A percentile compares a stretch with the other conserved stretches of the same genome.
Evolutionary conservation across 192 early-diverging fungal species (phyloP).

Genomic region (Entomortierella beljakovae): DNA sequence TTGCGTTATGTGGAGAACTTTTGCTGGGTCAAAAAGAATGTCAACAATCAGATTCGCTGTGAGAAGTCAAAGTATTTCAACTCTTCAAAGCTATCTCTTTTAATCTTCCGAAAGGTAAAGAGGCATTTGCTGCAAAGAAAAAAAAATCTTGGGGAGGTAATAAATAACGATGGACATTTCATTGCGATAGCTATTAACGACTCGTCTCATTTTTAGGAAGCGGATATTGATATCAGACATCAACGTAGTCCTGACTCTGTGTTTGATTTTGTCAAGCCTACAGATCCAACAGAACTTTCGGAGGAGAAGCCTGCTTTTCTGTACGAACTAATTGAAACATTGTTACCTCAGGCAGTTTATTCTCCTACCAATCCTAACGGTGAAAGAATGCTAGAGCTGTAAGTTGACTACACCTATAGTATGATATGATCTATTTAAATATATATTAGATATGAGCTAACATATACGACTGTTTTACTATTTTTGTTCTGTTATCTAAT

Average conservation of each 20-base stretch:
- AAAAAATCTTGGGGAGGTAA: neutral
- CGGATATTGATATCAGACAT: constrained; percentile 91
- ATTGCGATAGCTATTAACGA: constrained; percentile 1
- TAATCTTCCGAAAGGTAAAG: constrained; percentile 87
- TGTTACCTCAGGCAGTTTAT: constrained; percentile 84
- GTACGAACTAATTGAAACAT: constrained; percentile 90
- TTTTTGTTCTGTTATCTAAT: neutral
- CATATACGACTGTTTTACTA: neutral
- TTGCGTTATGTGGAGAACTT: constrained; percentile 98
- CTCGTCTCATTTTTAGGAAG: constrained; percentile 62
- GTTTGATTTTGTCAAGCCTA: constrained; percentile 94
- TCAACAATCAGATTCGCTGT: constrained; percentile 84
- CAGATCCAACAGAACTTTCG: constrained; percentile 52
- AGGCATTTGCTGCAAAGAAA: neutral
- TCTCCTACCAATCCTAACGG: constrained; percentile 70
- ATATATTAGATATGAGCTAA: neutral
- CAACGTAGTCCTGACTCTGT: constrained; percentile 95
- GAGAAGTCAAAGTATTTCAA: constrained; percentile 81
- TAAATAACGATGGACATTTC: too few species aligned
- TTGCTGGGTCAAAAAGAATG: constrained; percentile 90
- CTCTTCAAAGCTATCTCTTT: constrained; percentile 86
- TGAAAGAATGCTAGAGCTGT: constrained; percentile 83
- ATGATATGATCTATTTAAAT: neutral
- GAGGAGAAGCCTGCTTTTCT: constrained; percentile 88
- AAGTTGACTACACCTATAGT: constrained; percentile 39